These are phyloP conservation scores for Pichia thaimueangensis DNA, from an alignment of 805 yeast species.

Conservation along the genomic window DNA sequence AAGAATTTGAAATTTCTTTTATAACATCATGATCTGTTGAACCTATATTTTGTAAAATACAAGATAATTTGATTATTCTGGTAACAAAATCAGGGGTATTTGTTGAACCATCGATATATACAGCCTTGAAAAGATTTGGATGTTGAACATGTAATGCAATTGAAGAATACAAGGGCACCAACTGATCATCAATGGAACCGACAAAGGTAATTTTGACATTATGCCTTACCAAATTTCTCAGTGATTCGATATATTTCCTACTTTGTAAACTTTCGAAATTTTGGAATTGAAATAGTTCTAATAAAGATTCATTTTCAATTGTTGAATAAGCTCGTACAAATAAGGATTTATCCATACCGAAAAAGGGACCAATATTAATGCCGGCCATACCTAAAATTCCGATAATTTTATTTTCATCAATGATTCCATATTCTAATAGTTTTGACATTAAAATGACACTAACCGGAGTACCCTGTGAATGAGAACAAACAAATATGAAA, in stretches of 20 bases:
- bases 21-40: slow-evolving; percentile 79
- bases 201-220: slow-evolving; percentile 76
- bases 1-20: slow-evolving; percentile 68
- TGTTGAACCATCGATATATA: slow-evolving; percentile 79
- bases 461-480: slow-evolving; percentile 95
- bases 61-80: slow-evolving; percentile 64
- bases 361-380: slow-evolving; percentile 87
- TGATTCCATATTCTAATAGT: slow-evolving; percentile 55
- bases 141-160: slow-evolving; percentile 76
- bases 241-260: slow-evolving; percentile 57
- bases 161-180: slow-evolving; percentile 89
- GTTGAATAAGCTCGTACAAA: slow-evolving; percentile 85
- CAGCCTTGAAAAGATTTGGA: slow-evolving; percentile 85
- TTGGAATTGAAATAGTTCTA: slow-evolving; percentile 85
- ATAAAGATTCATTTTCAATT: slow-evolving; percentile 79
- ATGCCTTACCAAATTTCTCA: slow-evolving; percentile 55
- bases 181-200: slow-evolving; percentile 89
- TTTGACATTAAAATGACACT: slow-evolving; percentile 71
- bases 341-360: slow-evolving; percentile 78
- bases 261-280: slow-evolving; percentile 68
- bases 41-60: slow-evolving; percentile 71
- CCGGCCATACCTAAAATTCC: slow-evolving; percentile 95
- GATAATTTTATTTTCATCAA: slow-evolving; percentile 41
- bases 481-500: slow-evolving; percentile 85
- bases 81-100: slow-evolving; percentile 75